These are phyloP conservation scores for Plasmodium ovale DNA, from an alignment of 169 alveolate species.

Conservation along the genomic window DNA sequence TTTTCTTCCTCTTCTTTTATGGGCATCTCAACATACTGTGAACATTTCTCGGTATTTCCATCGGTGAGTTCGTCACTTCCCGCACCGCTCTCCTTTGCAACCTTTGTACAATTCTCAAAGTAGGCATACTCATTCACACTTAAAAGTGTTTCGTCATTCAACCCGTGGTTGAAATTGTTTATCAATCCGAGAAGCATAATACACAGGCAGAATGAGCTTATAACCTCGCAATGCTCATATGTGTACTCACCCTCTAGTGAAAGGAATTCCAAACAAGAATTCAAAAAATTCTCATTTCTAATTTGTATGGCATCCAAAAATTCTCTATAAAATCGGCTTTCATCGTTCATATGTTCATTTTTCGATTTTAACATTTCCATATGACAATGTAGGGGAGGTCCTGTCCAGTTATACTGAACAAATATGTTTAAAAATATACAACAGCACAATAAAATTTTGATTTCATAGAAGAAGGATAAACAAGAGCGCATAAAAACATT, in stretches of 20 bases:
- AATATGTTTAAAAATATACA: conserved; percentile 60
- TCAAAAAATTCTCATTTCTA: conserved; percentile 20
- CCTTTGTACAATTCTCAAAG: not conserved
- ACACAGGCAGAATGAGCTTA: conserved; percentile 33
- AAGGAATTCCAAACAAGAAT: conserved; percentile 58
- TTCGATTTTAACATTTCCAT: not conserved
- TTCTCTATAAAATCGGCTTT: conserved; percentile 20
- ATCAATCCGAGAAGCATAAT: conserved; percentile 33
- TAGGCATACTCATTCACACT: conserved; percentile 12
- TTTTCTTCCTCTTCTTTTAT: not conserved
- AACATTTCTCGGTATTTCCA: no score
- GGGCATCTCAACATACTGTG: no score
- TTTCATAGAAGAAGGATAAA: conserved; percentile 23
- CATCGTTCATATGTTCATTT: not conserved
- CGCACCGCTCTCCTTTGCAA: not conserved
- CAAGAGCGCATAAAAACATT: not conserved
- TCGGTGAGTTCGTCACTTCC: not conserved
- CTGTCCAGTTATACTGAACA: conserved; percentile 75
- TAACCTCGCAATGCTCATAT: conserved; percentile 51
- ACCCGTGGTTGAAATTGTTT: conserved; percentile 16
- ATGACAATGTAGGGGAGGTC: conserved; percentile 31
- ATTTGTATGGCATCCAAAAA: conserved; percentile 32
- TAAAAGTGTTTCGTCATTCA: not conserved
- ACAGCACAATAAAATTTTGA: conserved; percentile 54
- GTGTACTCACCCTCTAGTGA: conserved; percentile 59